phyloP scores from a whole-genome alignment of 2,329 filamentous ascomycete genomes.

The Exophiala calicioides region DNA sequence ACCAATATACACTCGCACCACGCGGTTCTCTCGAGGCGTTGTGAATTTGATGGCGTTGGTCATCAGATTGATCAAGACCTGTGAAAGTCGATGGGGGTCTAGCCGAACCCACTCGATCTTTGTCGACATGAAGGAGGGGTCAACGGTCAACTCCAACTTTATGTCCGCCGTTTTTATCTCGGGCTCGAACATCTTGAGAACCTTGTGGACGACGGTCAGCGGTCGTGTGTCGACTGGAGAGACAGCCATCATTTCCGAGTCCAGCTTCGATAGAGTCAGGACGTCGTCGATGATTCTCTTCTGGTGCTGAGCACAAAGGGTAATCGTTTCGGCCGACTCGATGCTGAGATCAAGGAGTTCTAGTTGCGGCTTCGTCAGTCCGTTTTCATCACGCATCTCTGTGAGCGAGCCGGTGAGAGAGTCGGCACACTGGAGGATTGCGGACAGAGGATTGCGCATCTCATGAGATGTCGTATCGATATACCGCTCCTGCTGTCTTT shows the following conservation, averaged over 20 bases:
- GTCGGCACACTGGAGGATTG: conserved; percentile 61
- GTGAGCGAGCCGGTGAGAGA: conserved; percentile 52
- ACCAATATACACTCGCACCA: conserved; percentile 56
- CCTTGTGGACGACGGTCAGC: conserved; percentile 64
- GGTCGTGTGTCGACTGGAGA: conserved; percentile 71
- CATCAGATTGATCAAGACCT: conserved; percentile 77
- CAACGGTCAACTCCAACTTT: conserved; percentile 63
- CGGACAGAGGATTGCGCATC: conserved; percentile 59
- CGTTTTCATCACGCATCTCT: conserved; percentile 46
- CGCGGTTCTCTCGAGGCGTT: conserved; percentile 48
- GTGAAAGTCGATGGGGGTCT: conserved; percentile 73
- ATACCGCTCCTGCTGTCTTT: conserved; percentile 77
- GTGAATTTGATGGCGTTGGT: conserved; percentile 86
- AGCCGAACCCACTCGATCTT: conserved; percentile 66
- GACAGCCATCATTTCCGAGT: conserved; percentile 72
- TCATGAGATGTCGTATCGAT: conserved; percentile 69
- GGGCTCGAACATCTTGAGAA: conserved; percentile 76
- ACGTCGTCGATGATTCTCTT: conserved; percentile 78
- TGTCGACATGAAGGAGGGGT: conserved; percentile 60
- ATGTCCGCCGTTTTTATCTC: conserved; percentile 71
- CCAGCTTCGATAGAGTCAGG: conserved; percentile 71
- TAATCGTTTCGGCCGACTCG: conserved; percentile 75
- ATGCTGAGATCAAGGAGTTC: conserved; percentile 56
- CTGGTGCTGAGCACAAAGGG: conserved; percentile 76
- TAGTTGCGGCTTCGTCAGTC: conserved; percentile 21